A percentile compares a stretch with the other conserved stretches of the same genome.
phyloP scores from a whole-genome alignment of 371 early-diverging fungal genomes.

The Paramicrosporidium saccamoebae region DNA sequence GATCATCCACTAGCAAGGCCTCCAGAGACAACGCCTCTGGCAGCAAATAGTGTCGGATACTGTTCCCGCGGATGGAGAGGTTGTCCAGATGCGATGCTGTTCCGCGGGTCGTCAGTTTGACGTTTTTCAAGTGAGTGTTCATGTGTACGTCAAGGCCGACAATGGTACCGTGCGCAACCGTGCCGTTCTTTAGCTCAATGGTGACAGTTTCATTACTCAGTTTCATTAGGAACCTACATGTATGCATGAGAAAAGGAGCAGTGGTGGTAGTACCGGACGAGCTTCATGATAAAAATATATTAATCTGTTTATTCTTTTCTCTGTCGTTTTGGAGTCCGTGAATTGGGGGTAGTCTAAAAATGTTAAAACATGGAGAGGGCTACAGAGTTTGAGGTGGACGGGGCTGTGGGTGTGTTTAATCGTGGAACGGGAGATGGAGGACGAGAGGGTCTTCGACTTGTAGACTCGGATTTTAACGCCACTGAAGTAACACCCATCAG shows the following conservation, averaged over 20 bases:
- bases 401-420: too few relatives aligned
- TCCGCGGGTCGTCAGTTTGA: conserved; percentile 84
- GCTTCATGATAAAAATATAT: neutral
- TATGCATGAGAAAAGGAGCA: neutral
- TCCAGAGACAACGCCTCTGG: conserved; percentile 82
- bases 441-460: too few relatives aligned
- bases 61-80: conserved; percentile 73
- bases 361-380: too few relatives aligned
- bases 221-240: conserved; percentile 65
- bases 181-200: conserved; percentile 81
- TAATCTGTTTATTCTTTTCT: neutral
- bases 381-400: too few relatives aligned
- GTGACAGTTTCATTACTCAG: conserved; percentile 72
- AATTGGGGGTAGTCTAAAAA: too few relatives aligned
- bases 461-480: too few relatives aligned
- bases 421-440: too few relatives aligned
- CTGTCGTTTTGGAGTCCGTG: too few relatives aligned
- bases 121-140: conserved; percentile 91
- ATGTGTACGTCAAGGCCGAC: conserved; percentile 92
- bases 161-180: conserved; percentile 72
- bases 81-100: conserved; percentile 64
- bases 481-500: too few relatives aligned
- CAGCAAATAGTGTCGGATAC: conserved; percentile 67
- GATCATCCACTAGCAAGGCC: conserved; percentile 74
- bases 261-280: neutral